phyloP scores from a whole-genome alignment of 2,329 filamentous ascomycete genomes.

The Trichothecium roseum region DNA sequence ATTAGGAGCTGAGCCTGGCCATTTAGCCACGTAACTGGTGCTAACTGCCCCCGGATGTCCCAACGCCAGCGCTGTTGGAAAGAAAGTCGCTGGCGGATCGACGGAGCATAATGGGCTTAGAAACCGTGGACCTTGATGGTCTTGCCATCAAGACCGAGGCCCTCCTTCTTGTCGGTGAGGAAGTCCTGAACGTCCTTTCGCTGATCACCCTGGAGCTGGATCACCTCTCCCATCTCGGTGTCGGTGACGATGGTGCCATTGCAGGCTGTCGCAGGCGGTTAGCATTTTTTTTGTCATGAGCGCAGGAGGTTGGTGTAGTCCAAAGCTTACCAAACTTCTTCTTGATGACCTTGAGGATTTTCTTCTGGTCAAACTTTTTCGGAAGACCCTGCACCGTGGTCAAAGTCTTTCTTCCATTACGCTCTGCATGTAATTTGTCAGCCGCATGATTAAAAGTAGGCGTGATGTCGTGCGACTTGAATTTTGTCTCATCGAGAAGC shows the following conservation, averaged over 20 bases:
- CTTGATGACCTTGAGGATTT: conserved; percentile 99
- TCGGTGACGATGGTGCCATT: conserved; percentile 99
- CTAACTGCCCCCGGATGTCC: conserved; percentile 5
- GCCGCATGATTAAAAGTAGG: conserved; percentile 10
- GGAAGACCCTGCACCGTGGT: conserved; percentile 98
- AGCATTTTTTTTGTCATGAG: conserved; percentile 1
- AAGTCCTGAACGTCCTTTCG: conserved; percentile 98
- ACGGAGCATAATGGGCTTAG: conserved; percentile 30
- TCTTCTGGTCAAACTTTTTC: conserved; percentile 99
- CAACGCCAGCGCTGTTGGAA: conserved; percentile 5
- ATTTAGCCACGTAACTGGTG: background rate
- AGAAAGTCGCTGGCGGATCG: conserved; percentile 23
- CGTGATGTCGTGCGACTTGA: background rate
- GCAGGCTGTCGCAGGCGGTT: conserved; percentile 57
- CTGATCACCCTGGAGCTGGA: conserved; percentile 98
- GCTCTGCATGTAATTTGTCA: conserved; percentile 55
- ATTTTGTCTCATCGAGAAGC: background rate
- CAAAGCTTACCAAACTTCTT: conserved; percentile 82
- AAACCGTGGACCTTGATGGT: conserved; percentile 78
- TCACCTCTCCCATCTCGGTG: conserved; percentile 96
- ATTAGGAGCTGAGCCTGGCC: no score
- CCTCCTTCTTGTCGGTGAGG: conserved; percentile 90
- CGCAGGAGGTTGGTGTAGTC: no score
- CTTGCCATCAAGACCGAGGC: conserved; percentile 87
- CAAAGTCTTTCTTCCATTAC: conserved; percentile 99